phyloP scores from a whole-genome alignment of 2,329 filamentous ascomycete species.

The Penicillium expansum region DNA sequence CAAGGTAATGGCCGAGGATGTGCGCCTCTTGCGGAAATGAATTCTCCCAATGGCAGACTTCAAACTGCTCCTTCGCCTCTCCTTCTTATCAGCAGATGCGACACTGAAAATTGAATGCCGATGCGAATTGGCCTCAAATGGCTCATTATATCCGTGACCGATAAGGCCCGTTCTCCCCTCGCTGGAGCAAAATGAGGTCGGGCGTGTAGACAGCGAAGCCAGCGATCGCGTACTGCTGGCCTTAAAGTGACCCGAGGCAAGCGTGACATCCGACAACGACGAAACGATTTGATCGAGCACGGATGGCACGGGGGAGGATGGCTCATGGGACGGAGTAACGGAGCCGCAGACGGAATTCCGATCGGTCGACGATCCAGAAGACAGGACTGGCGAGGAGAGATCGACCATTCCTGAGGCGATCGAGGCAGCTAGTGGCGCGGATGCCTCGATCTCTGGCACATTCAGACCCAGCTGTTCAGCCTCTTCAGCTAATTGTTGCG shows the following conservation, averaged over 20 bases:
- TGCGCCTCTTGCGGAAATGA: conserved; percentile 36
- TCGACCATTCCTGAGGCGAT: conserved; percentile 36
- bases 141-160: conserved; percentile 17
- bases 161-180: conserved; percentile 28
- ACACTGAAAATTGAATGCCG: conserved; percentile 31
- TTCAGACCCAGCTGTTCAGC: conserved; percentile 40
- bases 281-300: conserved; percentile 31
- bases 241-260: conserved; percentile 30
- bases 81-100: conserved; percentile 29
- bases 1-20: conserved; percentile 28
- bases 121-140: conserved; percentile 14
- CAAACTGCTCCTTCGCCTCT: conserved; percentile 32
- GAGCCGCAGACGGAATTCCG: conserved; percentile 30
- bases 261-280: conserved; percentile 34
- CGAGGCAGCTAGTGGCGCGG: conserved; percentile 37
- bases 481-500: conserved; percentile 39
- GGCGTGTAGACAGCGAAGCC: conserved; percentile 40
- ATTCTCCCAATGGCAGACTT: conserved; percentile 38
- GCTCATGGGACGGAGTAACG: conserved; percentile 24
- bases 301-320: conserved; percentile 13
- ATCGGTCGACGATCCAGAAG: conserved; percentile 34
- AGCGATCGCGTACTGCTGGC: conserved; percentile 38
- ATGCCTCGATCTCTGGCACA: conserved; percentile 32
- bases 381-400: conserved; percentile 34
- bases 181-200: conserved; percentile 39